Percentiles rank a stretch among this genome's conserved stretches.
Evolutionary conservation across 768 basidiomycete genomes (phyloP).

Genomic region (Trametes meyenii): DNA sequence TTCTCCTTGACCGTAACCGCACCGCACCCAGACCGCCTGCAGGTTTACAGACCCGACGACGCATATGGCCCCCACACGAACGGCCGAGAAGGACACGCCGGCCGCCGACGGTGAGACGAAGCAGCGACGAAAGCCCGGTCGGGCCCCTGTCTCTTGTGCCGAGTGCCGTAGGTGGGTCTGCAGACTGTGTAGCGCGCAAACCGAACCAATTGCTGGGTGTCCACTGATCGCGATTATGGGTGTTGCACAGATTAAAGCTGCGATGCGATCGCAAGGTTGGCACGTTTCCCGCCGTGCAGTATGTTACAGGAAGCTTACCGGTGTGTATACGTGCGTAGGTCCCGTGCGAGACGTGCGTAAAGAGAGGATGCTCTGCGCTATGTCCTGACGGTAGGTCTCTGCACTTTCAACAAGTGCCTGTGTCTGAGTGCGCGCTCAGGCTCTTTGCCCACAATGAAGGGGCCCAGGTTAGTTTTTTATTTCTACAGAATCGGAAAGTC

Average conservation of each 20-base stretch:
- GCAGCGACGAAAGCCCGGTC: slow-evolving; percentile 49
- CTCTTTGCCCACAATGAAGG: slow-evolving; percentile 59
- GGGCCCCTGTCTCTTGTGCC: slow-evolving; percentile 46
- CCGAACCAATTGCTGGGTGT: background rate
- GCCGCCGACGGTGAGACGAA: slow-evolving; percentile 26
- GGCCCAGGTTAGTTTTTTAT: slow-evolving; percentile 48
- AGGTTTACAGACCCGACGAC: too few relatives aligned
- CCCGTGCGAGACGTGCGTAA: slow-evolving; percentile 78
- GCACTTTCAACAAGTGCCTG: background rate
- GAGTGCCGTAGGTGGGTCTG: slow-evolving; percentile 36
- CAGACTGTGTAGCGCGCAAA: background rate
- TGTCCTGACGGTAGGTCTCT: slow-evolving; percentile 65
- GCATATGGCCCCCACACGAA: slow-evolving; percentile 14
- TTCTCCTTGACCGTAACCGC: too few relatives aligned
- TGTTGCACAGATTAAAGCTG: slow-evolving; percentile 35
- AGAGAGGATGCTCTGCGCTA: slow-evolving; percentile 74
- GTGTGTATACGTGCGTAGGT: slow-evolving; percentile 43
- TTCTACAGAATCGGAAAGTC: too few relatives aligned
- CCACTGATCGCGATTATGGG: background rate
- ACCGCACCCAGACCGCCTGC: too few relatives aligned
- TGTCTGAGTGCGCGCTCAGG: slow-evolving; percentile 38
- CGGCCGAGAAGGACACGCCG: slow-evolving; percentile 1
- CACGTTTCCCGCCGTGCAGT: background rate
- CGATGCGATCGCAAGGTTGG: slow-evolving; percentile 38
- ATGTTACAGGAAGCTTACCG: background rate